Conservation (phyloP, 2,329 filamentous ascomycete genomes). For the Fusarium drepaniforme region DNA sequence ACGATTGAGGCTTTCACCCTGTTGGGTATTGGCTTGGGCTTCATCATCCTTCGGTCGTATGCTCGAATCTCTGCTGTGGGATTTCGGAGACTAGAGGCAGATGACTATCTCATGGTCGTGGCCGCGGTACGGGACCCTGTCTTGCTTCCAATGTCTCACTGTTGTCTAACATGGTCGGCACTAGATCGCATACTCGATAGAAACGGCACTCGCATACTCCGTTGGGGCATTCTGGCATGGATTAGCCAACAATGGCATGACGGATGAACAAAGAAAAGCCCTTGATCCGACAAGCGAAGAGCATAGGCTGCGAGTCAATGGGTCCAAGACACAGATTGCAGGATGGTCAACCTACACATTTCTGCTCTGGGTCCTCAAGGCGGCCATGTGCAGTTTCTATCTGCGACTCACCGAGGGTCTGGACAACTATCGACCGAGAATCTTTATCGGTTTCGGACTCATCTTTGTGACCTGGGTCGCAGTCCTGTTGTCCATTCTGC, state of each 20-base stretch:
- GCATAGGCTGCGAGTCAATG: constrained; percentile 51
- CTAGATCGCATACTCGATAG: constrained; percentile 62
- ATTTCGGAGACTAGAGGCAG: constrained; percentile 46
- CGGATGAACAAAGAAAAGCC: constrained; percentile 56
- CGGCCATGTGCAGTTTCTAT: constrained; percentile 66
- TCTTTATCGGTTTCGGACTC: constrained; percentile 61
- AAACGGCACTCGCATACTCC: constrained; percentile 61
- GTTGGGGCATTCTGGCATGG: constrained; percentile 59
- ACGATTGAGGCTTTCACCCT: constrained; percentile 53
- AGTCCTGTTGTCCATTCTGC: constrained; percentile 60
- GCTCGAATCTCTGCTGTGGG: constrained; percentile 50
- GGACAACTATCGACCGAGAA: constrained; percentile 30
- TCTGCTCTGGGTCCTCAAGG: constrained; percentile 64
- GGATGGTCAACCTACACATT: constrained; percentile 65
- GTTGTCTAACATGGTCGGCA: not conserved
- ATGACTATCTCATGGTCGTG: constrained; percentile 52
- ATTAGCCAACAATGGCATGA: constrained; percentile 67
- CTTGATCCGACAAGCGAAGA: constrained; percentile 58
- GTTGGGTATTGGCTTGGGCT: constrained; percentile 47
- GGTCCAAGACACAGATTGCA: constrained; percentile 65
- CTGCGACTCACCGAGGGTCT: constrained; percentile 56
- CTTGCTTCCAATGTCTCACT: constrained; percentile 61
- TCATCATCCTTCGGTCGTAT: constrained; percentile 53
- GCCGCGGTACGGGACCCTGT: constrained; percentile 48
- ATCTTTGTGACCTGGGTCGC: constrained; percentile 61